Evolutionary conservation across 371 early-diverging fungal genomes (phyloP), one percentile per base, ranked within the genome.

Genomic region (Mucor mucedo): DNA sequence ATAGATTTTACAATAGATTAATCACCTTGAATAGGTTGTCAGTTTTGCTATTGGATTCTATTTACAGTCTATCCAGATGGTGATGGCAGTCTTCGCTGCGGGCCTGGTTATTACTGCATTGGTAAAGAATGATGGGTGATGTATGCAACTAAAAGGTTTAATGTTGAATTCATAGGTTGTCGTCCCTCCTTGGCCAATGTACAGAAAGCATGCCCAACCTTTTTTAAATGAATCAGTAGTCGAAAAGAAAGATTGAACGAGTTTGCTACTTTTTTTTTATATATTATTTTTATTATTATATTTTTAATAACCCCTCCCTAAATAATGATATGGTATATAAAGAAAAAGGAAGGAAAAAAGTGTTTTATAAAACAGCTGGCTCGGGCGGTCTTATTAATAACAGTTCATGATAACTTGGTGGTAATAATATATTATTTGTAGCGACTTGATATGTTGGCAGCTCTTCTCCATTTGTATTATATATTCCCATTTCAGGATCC

Each of bases 401-500:
- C 1, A 30, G 4, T 41, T 62, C 57, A 52, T 35, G 35, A 35
- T 69, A 69, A 30, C 69, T 69, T 3, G 74, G 71, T 16, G 74
- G 71, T 56, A 38, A 41, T 4, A 53, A 5, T 13, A 38, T 33
- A 30, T 59, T 13, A 29, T 60, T 52, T 9, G 65, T 44, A 33
- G 72, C 77, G 38, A 65, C 57, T 49, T 76, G 74, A 54, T 79
- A 79, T n/a, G 70, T 65, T 16, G 79, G 79, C 16, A 79, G 50
- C 27, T 69, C 62, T 39, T 77, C 78, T 8, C 60, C 53, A 14
- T 52, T 14, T 28, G 14, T 41, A 33, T 33, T 33, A 29, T 13
- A 47, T n/a, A 66, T 44, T 38, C 53, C 70, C 6, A 61, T 44
- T 47, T 70, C 74, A 16, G 67, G 62, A 48, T 73, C 71, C 14